Evolutionary conservation across 2,329 filamentous ascomycete species (phyloP), one percentile per base, ranked within the genome.

Genomic region (Capronia americana): DNA sequence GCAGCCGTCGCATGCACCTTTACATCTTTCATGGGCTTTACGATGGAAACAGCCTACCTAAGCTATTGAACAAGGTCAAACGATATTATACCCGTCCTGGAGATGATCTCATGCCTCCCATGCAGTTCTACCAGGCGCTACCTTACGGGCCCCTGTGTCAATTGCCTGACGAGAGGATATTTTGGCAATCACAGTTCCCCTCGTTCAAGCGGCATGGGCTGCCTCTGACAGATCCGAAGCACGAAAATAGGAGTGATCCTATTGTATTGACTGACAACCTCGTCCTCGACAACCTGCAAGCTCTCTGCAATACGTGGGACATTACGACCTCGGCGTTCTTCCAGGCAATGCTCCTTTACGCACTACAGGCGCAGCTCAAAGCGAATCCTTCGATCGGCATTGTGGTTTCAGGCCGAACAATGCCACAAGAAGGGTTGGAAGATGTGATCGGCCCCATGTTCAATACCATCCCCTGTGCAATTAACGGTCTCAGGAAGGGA

Each of bases 11-110:
- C 46, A 77, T 96, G 34, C 78, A 83, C 2, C 73, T 96, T 2
- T 85, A 90, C 54, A 88, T 96, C 0, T 96, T 97, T 77, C 93
- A 97, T 75, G 92, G 86, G 0, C 77, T 97, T 0, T 97, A 97
- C 72, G 93, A 97, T 77, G 93, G 92, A 1, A 90, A 86, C 70
- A 94, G 92, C 67, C 84, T 96, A 46, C 83, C 85, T 1, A 76
- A 92, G 26, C 83, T 96, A 46, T 82, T 96, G 23, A 75, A 85
- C 2, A 78, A 83, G 23, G 81, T 96, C 2, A 78, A 80, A 30
- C 73, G 79, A 2, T 78, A 82, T 4, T 92, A 92, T 72, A 14
- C 65, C 14, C 23, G 54, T 12, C 44, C 61, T 26, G 34, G 50
- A 12, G 51, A 67, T 23, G 30, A 17, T 4, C 5, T 55, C 4